Percentiles rank a stretch among this genome's conserved stretches.
phyloP scores from a whole-genome alignment of 2,329 filamentous ascomycete species.

The Blumeria graminis region DNA sequence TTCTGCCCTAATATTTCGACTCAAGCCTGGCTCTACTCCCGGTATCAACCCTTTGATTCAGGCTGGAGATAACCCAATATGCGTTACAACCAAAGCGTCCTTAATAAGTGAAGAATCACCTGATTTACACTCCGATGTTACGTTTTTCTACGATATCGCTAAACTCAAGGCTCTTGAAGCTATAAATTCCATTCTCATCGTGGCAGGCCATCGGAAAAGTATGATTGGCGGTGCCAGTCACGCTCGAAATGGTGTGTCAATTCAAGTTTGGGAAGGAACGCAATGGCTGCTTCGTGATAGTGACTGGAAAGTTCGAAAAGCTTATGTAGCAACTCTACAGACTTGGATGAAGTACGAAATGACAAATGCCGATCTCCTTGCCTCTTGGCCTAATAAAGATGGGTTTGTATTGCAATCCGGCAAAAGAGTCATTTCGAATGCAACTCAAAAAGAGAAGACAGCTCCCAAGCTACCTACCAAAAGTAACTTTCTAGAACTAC shows the following conservation, averaged over 20 bases:
- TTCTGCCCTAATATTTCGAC: slow-evolving; percentile 47
- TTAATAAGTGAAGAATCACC: slow-evolving; percentile 25
- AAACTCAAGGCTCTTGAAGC: slow-evolving; percentile 47
- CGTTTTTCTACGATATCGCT: slow-evolving; percentile 37
- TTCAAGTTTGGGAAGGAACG: slow-evolving; percentile 86
- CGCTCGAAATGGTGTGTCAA: slow-evolving; percentile 47
- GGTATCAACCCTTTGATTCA: slow-evolving; percentile 20
- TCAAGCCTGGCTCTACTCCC: slow-evolving; percentile 37
- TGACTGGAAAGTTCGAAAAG: slow-evolving; percentile 53
- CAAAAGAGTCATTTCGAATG: slow-evolving; percentile 42
- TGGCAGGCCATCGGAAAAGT: slow-evolving; percentile 47
- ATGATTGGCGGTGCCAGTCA: slow-evolving; percentile 37
- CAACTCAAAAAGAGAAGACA: slow-evolving; percentile 23
- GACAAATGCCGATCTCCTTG: slow-evolving; percentile 33
- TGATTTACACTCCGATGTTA: slow-evolving; percentile 27
- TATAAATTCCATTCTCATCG: slow-evolving; percentile 58
- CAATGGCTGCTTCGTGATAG: slow-evolving; percentile 75
- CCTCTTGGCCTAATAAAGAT: slow-evolving; percentile 13
- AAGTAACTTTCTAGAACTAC: slow-evolving; percentile 43
- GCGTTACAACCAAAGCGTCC: slow-evolving; percentile 21
- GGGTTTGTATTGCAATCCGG: slow-evolving; percentile 9
- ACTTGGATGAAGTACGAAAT: slow-evolving; percentile 75
- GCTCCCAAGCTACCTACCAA: slow-evolving; percentile 7
- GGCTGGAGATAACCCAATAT: slow-evolving; percentile 19
- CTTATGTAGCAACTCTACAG: slow-evolving; percentile 62